These are phyloP conservation scores for Hibiscus trionum DNA, from an alignment of 345 rosid species.

Conservation along the genomic window DNA sequence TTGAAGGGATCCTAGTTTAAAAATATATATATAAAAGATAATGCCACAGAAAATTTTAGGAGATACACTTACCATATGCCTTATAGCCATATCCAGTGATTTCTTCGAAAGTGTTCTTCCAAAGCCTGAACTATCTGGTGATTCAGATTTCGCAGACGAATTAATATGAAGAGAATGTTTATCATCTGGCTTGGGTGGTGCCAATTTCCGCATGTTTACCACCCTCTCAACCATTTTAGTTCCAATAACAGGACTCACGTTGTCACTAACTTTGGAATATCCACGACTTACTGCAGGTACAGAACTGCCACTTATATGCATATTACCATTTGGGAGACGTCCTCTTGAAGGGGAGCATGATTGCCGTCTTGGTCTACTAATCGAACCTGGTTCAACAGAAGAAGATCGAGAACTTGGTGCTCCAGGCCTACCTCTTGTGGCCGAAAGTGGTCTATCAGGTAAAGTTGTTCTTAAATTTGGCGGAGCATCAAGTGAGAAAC, in stretches of 20 bases:
- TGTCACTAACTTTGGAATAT: slow-evolving; percentile 57
- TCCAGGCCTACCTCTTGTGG: slow-evolving; percentile 91
- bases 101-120: slow-evolving; percentile 95
- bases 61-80: slow-evolving; percentile 74
- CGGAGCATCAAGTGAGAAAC: slow-evolving; percentile 88
- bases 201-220: slow-evolving; percentile 82
- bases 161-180: slow-evolving; percentile 69
- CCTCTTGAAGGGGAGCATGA: slow-evolving; percentile 98
- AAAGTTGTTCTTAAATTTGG: slow-evolving; percentile 89
- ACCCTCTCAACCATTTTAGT: slow-evolving; percentile 96
- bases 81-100: slow-evolving; percentile 97
- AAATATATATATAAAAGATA: neutral
- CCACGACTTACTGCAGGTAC: slow-evolving; percentile 78
- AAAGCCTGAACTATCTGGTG: slow-evolving; percentile 86
- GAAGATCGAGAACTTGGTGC: slow-evolving; percentile 81
- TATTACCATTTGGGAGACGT: slow-evolving; percentile 44
- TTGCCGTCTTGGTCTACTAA: slow-evolving; percentile 74
- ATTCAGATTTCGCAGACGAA: slow-evolving; percentile 69
- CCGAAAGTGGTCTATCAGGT: slow-evolving; percentile 90
- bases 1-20: neutral
- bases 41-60: neutral
- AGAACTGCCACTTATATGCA: slow-evolving; percentile 74
- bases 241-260: slow-evolving; percentile 87
- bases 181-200: slow-evolving; percentile 77
- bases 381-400: slow-evolving; percentile 67